These are phyloP conservation scores for Massariosphaeria phaeospora DNA, from an alignment of 495 filamentous ascomycete species.

Conservation along the genomic window DNA sequence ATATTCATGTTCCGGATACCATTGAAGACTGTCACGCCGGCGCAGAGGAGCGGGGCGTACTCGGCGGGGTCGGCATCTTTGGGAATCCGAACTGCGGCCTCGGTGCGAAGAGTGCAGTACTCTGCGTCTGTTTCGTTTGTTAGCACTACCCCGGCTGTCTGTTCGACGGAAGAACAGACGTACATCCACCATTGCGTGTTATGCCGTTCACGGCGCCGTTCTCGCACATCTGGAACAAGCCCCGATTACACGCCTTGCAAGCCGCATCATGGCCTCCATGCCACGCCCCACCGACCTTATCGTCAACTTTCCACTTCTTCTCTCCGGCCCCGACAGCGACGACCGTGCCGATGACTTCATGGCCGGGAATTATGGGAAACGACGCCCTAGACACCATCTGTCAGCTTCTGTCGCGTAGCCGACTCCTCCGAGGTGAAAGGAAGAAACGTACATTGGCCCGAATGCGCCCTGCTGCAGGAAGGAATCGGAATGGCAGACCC, in stretches of 20 bases:
- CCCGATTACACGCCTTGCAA: constrained; percentile 43
- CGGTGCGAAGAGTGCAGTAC: constrained; percentile 57
- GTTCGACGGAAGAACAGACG: constrained; percentile 1
- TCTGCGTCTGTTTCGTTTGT: constrained; percentile 48
- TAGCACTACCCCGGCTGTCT: neutral
- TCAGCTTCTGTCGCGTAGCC: neutral
- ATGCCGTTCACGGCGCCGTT: constrained; percentile 43
- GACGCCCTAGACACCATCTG: constrained; percentile 15
- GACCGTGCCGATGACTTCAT: constrained; percentile 42
- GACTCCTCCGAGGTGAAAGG: neutral
- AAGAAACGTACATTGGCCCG: constrained; percentile 34
- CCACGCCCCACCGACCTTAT: constrained; percentile 42
- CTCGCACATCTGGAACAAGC: constrained; percentile 45
- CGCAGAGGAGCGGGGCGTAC: constrained; percentile 64
- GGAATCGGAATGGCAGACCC: constrained; percentile 42
- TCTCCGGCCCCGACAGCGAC: constrained; percentile 38
- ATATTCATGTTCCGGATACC: constrained; percentile 59
- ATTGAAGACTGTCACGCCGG: constrained; percentile 70
- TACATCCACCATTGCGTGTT: constrained; percentile 44
- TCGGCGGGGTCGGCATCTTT: constrained; percentile 52
- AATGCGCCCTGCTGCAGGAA: constrained; percentile 34
- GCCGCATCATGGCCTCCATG: constrained; percentile 47
- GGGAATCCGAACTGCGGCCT: constrained; percentile 61
- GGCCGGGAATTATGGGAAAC: constrained; percentile 38
- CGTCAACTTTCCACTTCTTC: constrained; percentile 42